Evolutionary conservation across 331 rosid species (phyloP).

Genomic region (Quercus phellos): DNA sequence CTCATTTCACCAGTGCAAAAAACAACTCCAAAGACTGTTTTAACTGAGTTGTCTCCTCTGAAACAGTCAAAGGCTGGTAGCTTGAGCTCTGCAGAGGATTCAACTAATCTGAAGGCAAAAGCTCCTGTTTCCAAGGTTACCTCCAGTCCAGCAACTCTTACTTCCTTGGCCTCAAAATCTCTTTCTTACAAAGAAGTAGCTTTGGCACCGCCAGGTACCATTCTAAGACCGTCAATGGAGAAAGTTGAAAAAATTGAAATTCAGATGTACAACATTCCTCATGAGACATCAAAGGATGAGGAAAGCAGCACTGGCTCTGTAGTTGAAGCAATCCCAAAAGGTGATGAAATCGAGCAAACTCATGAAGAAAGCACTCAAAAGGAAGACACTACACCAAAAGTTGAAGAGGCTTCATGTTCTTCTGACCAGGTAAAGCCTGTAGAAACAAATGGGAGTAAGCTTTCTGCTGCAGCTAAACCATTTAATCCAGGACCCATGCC

Average conservation of each 20-base stretch:
- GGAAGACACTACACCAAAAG: conserved; percentile 42
- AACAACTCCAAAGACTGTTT: conserved; percentile 34
- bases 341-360: conserved; percentile 31
- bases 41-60: conserved; percentile 28
- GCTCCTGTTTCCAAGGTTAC: conserved; percentile 36
- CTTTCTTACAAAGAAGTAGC: conserved; percentile 97
- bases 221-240: conserved; percentile 54
- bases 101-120: conserved; percentile 35
- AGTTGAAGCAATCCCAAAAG: conserved; percentile 30
- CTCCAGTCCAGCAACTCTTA: conserved; percentile 39
- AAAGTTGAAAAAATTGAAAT: conserved; percentile 48
- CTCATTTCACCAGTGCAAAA: conserved; percentile 35
- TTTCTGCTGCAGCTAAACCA: conserved; percentile 91
- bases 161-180: conserved; percentile 72
- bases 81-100: conserved; percentile 33
- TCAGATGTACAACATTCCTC: conserved; percentile 16
- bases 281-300: conserved; percentile 33
- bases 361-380: conserved; percentile 25
- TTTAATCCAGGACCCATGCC: conserved; percentile 65
- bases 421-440: conserved; percentile 40
- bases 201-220: conserved; percentile 87
- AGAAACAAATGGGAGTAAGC: conserved; percentile 79
- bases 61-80: conserved; percentile 44
- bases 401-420: conserved; percentile 40
- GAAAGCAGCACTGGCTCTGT: conserved; percentile 31